Percentiles rank a stretch among this genome's conserved stretches.
phyloP scores from a whole-genome alignment of 495 filamentous ascomycete species.

The Penicillium malachiteum region DNA sequence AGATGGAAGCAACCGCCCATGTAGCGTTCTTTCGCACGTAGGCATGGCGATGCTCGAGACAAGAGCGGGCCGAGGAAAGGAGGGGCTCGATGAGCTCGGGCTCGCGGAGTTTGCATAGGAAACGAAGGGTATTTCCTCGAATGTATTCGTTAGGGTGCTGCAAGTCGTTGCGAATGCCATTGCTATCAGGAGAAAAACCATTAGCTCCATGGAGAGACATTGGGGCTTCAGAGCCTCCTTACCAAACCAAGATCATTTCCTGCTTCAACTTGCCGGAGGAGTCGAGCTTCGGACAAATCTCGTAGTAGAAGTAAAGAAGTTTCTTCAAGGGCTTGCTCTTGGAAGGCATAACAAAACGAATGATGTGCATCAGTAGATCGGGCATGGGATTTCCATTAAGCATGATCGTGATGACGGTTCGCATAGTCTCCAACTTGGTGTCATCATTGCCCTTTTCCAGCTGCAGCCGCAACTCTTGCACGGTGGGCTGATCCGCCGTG shows the following conservation, averaged over 20 bases:
- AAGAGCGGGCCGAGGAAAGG: constrained; percentile 84
- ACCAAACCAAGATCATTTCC: constrained; percentile 99
- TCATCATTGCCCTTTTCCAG: constrained; percentile 98
- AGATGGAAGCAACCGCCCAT: constrained; percentile 90
- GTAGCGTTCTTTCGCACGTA: constrained; percentile 99
- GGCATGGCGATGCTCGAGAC: constrained; percentile 92
- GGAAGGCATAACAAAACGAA: constrained; percentile 98
- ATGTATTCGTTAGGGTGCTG: constrained; percentile 99
- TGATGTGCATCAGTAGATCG: constrained; percentile 97
- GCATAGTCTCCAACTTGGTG: constrained; percentile 97
- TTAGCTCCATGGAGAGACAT: no score
- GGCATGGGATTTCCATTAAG: constrained; percentile 97
- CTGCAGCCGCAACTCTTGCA: constrained; percentile 88
- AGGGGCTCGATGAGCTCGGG: constrained; percentile 95
- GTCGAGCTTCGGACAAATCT: constrained; percentile 96
- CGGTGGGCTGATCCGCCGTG: constrained; percentile 81
- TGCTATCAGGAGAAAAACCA: constrained; percentile 50
- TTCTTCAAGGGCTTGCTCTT: constrained; percentile 98
- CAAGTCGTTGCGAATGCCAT: constrained; percentile 95
- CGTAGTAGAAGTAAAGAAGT: constrained; percentile 97
- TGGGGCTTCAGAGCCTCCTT: constrained; percentile 32
- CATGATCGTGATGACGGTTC: constrained; percentile 93
- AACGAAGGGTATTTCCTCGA: constrained; percentile 91
- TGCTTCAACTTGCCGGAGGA: constrained; percentile 91
- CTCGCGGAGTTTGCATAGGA: constrained; percentile 94